A percentile compares a stretch with the other conserved stretches of the same genome.
Conservation (phyloP, 768 basidiomycete genomes). For the Boletus insuetus region DNA sequence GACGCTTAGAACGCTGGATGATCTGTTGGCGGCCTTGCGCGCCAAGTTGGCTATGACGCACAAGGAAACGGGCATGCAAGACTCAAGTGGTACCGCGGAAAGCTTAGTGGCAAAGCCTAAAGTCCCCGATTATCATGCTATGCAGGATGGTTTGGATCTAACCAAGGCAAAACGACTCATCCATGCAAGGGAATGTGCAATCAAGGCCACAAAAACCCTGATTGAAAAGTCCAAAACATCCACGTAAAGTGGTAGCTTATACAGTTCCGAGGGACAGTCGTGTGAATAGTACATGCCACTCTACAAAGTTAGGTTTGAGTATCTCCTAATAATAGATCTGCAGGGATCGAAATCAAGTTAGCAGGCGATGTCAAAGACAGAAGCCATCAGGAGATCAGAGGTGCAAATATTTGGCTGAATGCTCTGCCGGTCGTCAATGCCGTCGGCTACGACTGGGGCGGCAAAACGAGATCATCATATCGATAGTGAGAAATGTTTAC, state of each 20-base stretch:
- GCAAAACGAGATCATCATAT: conserved; percentile 62
- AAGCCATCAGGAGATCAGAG: conserved; percentile 42
- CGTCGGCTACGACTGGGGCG: conserved; percentile 70
- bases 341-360: conserved; percentile 5
- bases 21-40: conserved; percentile 55
- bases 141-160: conserved; percentile 46
- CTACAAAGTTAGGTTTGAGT: neutral
- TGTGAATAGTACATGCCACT: neutral
- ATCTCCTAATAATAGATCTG: neutral
- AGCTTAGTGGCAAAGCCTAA: conserved; percentile 17
- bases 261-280: conserved; percentile 2
- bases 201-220: conserved; percentile 57
- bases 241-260: neutral
- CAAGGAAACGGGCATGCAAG: neutral
- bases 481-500: conserved; percentile 12
- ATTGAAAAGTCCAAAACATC: conserved; percentile 40
- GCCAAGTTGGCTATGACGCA: conserved; percentile 31
- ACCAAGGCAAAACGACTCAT: conserved; percentile 65
- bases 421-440: conserved; percentile 68
- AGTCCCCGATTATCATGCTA: conserved; percentile 45
- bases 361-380: neutral
- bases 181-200: conserved; percentile 64
- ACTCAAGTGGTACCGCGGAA: neutral
- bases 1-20: conserved; percentile 59
- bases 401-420: conserved; percentile 66